Evolutionary conservation across 1,139 yeast genomes (phyloP).

Genomic region (Ogataea hybrid): DNA sequence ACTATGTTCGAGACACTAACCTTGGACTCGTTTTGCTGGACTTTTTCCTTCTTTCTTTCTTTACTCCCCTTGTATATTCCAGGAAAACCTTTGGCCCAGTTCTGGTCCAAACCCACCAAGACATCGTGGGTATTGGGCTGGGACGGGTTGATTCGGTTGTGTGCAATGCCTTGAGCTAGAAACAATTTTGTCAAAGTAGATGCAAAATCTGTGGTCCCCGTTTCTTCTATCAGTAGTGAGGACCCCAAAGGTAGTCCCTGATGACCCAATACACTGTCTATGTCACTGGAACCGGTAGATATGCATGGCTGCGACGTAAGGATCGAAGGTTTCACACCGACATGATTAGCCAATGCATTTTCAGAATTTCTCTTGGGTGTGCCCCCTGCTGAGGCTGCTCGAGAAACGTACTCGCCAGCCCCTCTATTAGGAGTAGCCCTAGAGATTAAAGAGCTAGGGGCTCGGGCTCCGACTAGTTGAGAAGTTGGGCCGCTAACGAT

Average conservation of each 20-base stretch:
- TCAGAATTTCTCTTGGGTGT: not conserved
- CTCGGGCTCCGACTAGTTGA: not conserved
- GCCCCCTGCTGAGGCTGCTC: not conserved
- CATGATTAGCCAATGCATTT: conserved; percentile 35
- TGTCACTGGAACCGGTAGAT: conserved; percentile 73
- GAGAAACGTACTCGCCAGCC: not conserved
- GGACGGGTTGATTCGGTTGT: conserved; percentile 48
- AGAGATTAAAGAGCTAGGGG: not conserved
- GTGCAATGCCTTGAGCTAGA: conserved; percentile 78
- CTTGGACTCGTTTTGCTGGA: conserved; percentile 57
- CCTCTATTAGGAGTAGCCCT: conserved; percentile 6
- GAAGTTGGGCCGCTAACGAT: conserved; percentile 38
- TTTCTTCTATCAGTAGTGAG: conserved; percentile 72
- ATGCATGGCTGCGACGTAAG: conserved; percentile 72
- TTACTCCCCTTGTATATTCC: conserved; percentile 74
- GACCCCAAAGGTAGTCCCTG: conserved; percentile 84
- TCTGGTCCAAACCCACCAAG: conserved; percentile 58
- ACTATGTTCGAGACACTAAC: conserved; percentile 67
- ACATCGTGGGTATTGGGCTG: conserved; percentile 56
- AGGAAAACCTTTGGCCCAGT: conserved; percentile 75
- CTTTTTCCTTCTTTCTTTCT: conserved; percentile 61
- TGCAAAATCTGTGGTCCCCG: conserved; percentile 86
- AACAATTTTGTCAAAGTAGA: conserved; percentile 69
- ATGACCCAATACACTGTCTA: conserved; percentile 75
- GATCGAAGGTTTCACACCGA: conserved; percentile 73